These are phyloP conservation scores for Fomitopsis schrenkii DNA, from an alignment of 1,284 basidiomycete species.

Conservation along the genomic window DNA sequence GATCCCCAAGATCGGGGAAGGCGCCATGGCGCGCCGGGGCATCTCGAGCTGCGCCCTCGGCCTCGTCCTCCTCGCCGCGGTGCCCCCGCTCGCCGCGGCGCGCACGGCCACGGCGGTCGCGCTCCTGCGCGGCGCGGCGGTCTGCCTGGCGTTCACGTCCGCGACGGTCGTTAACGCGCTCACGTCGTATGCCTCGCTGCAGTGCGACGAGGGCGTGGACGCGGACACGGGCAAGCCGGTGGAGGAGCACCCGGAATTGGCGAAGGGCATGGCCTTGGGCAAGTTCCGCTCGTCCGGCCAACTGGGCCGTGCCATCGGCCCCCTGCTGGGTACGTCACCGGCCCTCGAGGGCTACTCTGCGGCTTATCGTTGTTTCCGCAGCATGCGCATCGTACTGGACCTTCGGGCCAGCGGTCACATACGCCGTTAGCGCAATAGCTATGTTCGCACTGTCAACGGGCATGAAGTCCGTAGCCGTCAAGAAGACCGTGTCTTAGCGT, in stretches of 20 bases:
- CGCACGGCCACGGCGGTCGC: conserved; percentile 44
- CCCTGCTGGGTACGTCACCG: conserved; percentile 63
- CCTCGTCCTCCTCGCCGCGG: conserved; percentile 62
- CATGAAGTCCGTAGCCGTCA: conserved; percentile 46
- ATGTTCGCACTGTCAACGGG: conserved; percentile 53
- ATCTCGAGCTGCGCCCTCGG: conserved; percentile 67
- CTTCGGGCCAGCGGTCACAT: conserved; percentile 78
- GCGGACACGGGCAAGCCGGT: conserved; percentile 50
- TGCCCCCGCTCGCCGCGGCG: conserved; percentile 54
- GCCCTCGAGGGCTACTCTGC: background rate
- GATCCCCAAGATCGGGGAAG: conserved; percentile 68
- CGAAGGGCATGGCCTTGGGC: conserved; percentile 84
- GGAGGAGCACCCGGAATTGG: conserved; percentile 58
- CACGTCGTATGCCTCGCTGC: conserved; percentile 81
- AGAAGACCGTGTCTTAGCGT: conserved; percentile 4
- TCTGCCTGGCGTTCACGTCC: conserved; percentile 84
- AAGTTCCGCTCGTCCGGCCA: conserved; percentile 85
- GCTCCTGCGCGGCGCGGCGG: conserved; percentile 70
- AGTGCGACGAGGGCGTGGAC: conserved; percentile 74
- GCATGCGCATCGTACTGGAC: conserved; percentile 87
- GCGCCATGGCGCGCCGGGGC: conserved; percentile 75
- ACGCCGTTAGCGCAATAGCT: conserved; percentile 57
- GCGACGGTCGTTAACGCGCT: conserved; percentile 90
- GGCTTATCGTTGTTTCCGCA: conserved; percentile 23
- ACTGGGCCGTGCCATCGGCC: conserved; percentile 85